These are phyloP conservation scores for Adiantum capillusveneris DNA, from an alignment of 75 land plant species.

Conservation along the genomic window DNA sequence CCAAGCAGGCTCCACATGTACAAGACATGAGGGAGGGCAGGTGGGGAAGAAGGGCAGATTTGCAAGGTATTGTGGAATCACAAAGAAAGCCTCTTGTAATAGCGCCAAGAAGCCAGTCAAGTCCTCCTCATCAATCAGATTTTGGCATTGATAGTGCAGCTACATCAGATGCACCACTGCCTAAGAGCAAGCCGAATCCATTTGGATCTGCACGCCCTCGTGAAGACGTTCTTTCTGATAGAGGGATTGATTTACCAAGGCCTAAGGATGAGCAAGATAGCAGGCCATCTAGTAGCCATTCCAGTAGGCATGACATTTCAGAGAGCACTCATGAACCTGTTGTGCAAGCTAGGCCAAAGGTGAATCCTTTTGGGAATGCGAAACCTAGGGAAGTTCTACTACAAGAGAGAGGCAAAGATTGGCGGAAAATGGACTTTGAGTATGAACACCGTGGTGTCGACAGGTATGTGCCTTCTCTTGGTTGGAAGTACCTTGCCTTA, in stretches of 20 bases:
- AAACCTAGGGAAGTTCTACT: slow-evolving; percentile 77
- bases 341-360: slow-evolving; percentile 41
- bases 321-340: slow-evolving; percentile 5
- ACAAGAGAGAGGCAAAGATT: slow-evolving; percentile 67
- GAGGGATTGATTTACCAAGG: slow-evolving; percentile 57
- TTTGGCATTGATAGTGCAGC: not conserved
- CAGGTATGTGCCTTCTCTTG: slow-evolving; percentile 28
- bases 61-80: not conserved
- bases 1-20: not conserved
- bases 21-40: slow-evolving; percentile 6
- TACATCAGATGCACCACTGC: not conserved
- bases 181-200: slow-evolving; percentile 39
- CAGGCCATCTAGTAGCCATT: slow-evolving; percentile 62
- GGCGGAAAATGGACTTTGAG: slow-evolving; percentile 78
- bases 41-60: slow-evolving; percentile 20
- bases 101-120: not conserved
- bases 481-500: too few species aligned
- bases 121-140: not conserved
- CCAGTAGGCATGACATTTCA: slow-evolving; percentile 45
- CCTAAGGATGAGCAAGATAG: slow-evolving; percentile 25
- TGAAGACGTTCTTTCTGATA: slow-evolving; percentile 56
- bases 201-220: slow-evolving; percentile 65
- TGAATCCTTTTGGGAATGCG: slow-evolving; percentile 87
- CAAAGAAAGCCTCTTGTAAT: not conserved
- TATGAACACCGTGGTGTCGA: slow-evolving; percentile 55